These are phyloP conservation scores for Tetradesmus obliquus DNA, from an alignment of 139 green algal species.

Conservation along the genomic window DNA sequence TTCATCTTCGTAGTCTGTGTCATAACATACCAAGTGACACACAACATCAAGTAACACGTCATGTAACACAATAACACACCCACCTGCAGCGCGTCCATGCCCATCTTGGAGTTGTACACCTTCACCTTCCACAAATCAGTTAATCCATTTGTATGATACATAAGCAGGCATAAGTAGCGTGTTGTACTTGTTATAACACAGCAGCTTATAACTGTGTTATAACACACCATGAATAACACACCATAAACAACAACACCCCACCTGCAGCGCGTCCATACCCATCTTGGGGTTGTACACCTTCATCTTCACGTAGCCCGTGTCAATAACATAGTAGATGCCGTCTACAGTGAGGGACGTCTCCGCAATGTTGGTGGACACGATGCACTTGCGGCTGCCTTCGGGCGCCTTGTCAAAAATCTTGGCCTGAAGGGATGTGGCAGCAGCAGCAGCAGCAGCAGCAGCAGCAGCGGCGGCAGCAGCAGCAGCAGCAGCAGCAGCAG, in stretches of 20 bases:
- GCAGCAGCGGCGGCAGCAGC: too few species aligned
- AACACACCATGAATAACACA: too few species aligned
- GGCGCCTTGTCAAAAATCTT: conserved; percentile 98
- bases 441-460: neutral
- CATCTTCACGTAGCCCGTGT: conserved; percentile 95
- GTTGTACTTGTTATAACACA: too few species aligned
- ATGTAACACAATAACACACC: too few species aligned
- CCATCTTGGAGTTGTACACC: conserved; percentile 98
- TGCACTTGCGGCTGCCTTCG: conserved; percentile 88
- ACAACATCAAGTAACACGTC: neutral
- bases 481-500: too few species aligned
- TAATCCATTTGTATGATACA: too few species aligned
- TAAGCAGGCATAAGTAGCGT: too few species aligned
- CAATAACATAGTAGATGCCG: conserved; percentile 94
- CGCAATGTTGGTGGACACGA: conserved; percentile 97
- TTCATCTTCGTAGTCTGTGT: conserved; percentile 94
- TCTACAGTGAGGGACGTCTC: conserved; percentile 98
- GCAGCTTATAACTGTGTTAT: too few species aligned
- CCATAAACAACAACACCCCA: conserved; percentile 39
- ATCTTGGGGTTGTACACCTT: conserved; percentile 99
- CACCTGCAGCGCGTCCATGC: too few species aligned
- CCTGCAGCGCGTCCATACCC: conserved; percentile 96
- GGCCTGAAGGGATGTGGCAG: conserved; percentile 77
- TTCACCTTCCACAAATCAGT: too few species aligned
- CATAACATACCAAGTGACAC: neutral